A percentile compares a stretch with the other conserved stretches of the same genome.
These are phyloP conservation scores for Aspergillus hortae DNA, from an alignment of 2,329 filamentous ascomycete genomes.

Conservation along the genomic window DNA sequence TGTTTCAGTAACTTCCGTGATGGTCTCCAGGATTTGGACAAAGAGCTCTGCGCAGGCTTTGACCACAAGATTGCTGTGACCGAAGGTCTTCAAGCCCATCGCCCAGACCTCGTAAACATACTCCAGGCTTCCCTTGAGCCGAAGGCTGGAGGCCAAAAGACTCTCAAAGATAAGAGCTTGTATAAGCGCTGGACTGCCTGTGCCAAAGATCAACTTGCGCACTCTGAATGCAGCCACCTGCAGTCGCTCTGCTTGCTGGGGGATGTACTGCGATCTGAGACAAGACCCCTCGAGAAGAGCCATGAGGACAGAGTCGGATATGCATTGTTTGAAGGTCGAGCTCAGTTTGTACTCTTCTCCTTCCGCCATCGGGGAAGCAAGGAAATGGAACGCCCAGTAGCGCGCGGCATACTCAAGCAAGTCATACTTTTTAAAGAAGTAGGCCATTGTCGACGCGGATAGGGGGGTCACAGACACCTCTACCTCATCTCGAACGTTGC, in stretches of 20 bases:
- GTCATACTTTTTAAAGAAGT: constrained; percentile 1
- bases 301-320: constrained; percentile 2
- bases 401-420: constrained; percentile 2
- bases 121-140: background rate
- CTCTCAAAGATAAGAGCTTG: background rate
- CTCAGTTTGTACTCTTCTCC: background rate
- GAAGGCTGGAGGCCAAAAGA: background rate
- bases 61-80: background rate
- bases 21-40: background rate
- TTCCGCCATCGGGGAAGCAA: constrained; percentile 2
- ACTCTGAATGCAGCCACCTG: background rate
- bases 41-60: background rate
- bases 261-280: background rate
- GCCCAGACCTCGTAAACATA: constrained; percentile 4
- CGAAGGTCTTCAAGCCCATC: background rate
- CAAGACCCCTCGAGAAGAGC: constrained; percentile 1
- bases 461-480: background rate
- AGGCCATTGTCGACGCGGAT: background rate
- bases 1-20: background rate
- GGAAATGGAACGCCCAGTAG: constrained; percentile 3
- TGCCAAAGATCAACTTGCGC: background rate
- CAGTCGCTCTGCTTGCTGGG: background rate
- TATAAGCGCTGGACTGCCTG: background rate
- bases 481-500: background rate
- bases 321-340: background rate